Evolutionary conservation across 164 flowering plant species (phyloP).

Genomic region (Tetrastigma voinierianum): DNA sequence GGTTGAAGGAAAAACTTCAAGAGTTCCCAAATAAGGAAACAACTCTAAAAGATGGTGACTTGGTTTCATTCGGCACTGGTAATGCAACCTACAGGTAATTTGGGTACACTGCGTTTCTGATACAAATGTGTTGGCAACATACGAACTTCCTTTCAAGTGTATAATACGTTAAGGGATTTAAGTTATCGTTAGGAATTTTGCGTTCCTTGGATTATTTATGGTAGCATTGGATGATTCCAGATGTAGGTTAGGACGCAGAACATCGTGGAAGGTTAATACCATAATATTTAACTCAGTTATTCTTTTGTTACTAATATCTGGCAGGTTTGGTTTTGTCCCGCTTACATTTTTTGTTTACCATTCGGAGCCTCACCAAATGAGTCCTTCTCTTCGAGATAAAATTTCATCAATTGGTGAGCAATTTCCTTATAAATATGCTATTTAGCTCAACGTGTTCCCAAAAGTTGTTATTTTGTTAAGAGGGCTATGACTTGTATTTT

Average conservation of each 20-base stretch:
- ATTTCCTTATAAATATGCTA: background rate
- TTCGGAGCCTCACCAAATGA: slow-evolving; percentile 27
- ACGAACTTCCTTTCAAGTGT: background rate
- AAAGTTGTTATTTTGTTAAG: background rate
- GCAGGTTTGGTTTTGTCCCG: slow-evolving; percentile 76
- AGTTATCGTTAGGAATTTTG: background rate
- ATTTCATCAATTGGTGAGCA: slow-evolving; percentile 67
- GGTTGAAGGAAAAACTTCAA: slow-evolving; percentile 50
- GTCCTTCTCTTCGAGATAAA: slow-evolving; percentile 40
- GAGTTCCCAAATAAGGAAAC: slow-evolving; percentile 61
- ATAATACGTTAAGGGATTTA: background rate
- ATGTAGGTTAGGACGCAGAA: background rate
- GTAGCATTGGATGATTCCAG: background rate
- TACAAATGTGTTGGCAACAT: background rate
- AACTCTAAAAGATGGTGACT: slow-evolving; percentile 59
- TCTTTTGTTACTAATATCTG: slow-evolving; percentile 8
- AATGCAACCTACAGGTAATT: slow-evolving; percentile 77
- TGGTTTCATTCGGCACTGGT: slow-evolving; percentile 82
- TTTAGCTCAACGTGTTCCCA: background rate
- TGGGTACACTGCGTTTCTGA: no score
- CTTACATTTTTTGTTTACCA: slow-evolving; percentile 38
- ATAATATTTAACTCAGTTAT: background rate
- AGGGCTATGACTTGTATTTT: background rate
- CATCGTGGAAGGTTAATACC: background rate
- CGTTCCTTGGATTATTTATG: background rate